Base-by-base conservation (phyloP, 805 yeast species). In the Wickerhamiella lipophila region DNA sequence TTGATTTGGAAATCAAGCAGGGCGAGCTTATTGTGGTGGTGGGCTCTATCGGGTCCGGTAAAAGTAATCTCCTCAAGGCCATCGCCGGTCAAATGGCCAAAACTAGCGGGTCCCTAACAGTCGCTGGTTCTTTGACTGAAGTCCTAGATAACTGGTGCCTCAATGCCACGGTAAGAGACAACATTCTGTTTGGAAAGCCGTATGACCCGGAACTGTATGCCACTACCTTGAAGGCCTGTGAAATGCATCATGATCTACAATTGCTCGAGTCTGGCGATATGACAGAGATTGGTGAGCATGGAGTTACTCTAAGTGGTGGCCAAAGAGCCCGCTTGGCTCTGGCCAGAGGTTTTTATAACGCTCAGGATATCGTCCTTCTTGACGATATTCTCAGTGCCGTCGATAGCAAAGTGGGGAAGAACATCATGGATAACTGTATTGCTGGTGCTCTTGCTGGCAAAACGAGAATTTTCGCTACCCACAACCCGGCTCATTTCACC, bases 311-410 rank as follows among this genome's bases (percentile, higher is more conserved):
- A 41, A 82, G 92, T 8, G 95, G 95, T 46, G 95, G 95, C 45
- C 95, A 85, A 62, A 86, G 85, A 67, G 92, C 94, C 0, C 75
- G 95, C 61, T 78, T 85, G 53, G 79, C 78, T 57, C 68, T 85
- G 47, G 95, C 95, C 1, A 73, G 95, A 56, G 83, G 92, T 2
- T 85, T 81, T 1, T 85, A 85, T 57, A 74, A 77, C 18, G 71
- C 75, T 35, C 69, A 74, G 16, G 86, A 82, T 53, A 75, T 83
- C 35, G 67, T 83, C 12, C 62, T 85, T 43, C 65, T 85, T 49
- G 95, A 85, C 60, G 95, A 85, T 62, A 87, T 84, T 7, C 68
- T 86, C 51, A 78, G 86, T 68, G 95, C 95, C 2, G 94, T 85
- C 13, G 95, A 86, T 66, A 83, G 94, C 9, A 76, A 83, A 58